Evolutionary conservation across 768 basidiomycete genomes (phyloP).

Genomic region (Rhodosporidiobolus odoratus): DNA sequence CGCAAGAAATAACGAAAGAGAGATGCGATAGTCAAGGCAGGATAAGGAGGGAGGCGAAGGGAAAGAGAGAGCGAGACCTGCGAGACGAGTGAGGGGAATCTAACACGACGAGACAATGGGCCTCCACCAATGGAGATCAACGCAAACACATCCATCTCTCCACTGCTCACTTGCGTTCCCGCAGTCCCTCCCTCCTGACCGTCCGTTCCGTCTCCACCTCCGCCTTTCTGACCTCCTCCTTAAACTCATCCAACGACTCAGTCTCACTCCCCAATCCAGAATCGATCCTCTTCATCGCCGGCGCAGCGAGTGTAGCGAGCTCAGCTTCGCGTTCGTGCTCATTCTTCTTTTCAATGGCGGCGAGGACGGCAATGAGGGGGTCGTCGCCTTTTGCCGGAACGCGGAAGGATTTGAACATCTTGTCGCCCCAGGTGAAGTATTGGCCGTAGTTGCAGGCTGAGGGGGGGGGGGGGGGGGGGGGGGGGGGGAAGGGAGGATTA

Average conservation of each 20-base stretch:
- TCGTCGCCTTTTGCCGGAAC: constrained; percentile 78
- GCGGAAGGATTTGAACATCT: constrained; percentile 75
- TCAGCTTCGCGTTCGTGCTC: constrained; percentile 1
- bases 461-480: constrained; percentile 11
- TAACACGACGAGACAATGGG: too few species aligned
- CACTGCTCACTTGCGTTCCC: constrained; percentile 16
- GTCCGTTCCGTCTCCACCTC: not conserved
- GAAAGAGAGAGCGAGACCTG: not conserved
- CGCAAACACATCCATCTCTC: not conserved
- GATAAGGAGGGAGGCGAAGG: not conserved
- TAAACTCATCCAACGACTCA: not conserved
- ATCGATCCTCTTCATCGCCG: constrained; percentile 14
- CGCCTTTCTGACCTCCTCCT: not conserved
- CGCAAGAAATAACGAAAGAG: not conserved
- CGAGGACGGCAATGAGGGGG: constrained; percentile 68
- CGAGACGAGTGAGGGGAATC: not conserved
- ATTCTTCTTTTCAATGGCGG: constrained; percentile 42
- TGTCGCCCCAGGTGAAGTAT: constrained; percentile 97
- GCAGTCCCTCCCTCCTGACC: constrained; percentile 6
- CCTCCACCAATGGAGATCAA: not conserved
- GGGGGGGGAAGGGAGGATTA: not conserved
- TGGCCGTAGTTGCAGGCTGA: constrained; percentile 46
- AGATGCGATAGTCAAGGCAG: not conserved
- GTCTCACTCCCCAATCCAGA: constrained; percentile 9
- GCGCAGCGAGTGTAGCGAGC: not conserved